Conservation (phyloP, 345 rosid genomes). For the Aquilaria malaccensis region DNA sequence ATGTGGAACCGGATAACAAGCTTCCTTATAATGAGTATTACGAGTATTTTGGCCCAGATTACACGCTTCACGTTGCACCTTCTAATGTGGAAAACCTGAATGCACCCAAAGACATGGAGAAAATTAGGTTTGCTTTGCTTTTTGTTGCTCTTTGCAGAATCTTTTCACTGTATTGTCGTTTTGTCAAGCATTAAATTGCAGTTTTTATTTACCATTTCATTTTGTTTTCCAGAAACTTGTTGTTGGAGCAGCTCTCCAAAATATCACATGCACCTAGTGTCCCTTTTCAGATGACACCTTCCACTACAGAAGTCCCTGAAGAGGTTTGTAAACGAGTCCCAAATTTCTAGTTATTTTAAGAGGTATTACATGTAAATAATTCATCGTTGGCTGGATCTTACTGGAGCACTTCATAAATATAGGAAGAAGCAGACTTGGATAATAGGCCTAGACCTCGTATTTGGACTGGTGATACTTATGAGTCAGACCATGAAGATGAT, state of each 20-base stretch:
- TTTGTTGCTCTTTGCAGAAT: neutral
- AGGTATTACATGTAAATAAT: neutral
- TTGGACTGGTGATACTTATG: conserved; percentile 73
- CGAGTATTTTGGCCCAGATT: conserved; percentile 96
- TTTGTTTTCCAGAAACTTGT: conserved; percentile 3
- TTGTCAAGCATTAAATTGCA: neutral
- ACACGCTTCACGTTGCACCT: conserved; percentile 87
- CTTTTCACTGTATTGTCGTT: neutral
- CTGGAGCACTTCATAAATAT: conserved; percentile 12
- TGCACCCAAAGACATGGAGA: conserved; percentile 75
- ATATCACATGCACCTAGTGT: conserved; percentile 59
- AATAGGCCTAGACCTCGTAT: conserved; percentile 70
- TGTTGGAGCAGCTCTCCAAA: conserved; percentile 42
- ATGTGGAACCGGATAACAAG: conserved; percentile 90
- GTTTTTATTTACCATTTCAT: conserved; percentile 3
- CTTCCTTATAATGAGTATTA: conserved; percentile 91
- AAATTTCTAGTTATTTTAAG: neutral
- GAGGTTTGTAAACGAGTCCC: conserved; percentile 36
- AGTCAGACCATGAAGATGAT: conserved; percentile 75
- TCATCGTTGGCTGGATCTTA: conserved; percentile 5
- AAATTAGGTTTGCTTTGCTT: conserved; percentile 50
- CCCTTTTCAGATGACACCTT: conserved; percentile 52
- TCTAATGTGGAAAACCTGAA: conserved; percentile 75
- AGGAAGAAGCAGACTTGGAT: conserved; percentile 66
- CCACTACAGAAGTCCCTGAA: conserved; percentile 45